Evolutionary conservation across 257 asterid genomes (phyloP).

Genomic region (Ballota nigra): DNA sequence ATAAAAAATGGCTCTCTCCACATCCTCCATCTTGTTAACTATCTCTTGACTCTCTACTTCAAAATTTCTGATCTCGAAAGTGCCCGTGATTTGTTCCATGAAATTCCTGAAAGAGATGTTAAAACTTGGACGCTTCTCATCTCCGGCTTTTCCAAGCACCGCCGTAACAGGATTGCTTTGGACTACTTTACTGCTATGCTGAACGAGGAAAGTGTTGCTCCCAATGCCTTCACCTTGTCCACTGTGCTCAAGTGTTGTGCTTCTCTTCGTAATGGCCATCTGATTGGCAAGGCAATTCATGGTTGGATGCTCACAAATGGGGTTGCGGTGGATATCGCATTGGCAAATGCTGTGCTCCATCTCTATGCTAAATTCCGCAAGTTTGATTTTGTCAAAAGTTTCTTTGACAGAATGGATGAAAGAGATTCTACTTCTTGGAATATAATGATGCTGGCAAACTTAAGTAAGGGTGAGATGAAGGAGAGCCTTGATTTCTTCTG

Average conservation of each 20-base stretch:
- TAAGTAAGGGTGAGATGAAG: conserved; percentile 44
- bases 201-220: conserved; percentile 42
- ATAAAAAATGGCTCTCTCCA: conserved; percentile 45
- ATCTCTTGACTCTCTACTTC: conserved; percentile 41
- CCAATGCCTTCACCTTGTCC: conserved; percentile 68
- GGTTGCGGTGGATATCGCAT: conserved; percentile 44
- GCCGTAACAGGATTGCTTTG: conserved; percentile 43
- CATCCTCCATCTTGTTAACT: conserved; percentile 30
- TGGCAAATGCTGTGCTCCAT: conserved; percentile 68
- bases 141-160: conserved; percentile 50
- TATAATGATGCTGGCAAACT: conserved; percentile 57
- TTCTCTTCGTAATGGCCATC: conserved; percentile 38
- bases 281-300: conserved; percentile 53
- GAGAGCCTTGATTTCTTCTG: conserved; percentile 44
- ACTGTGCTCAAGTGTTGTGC: conserved; percentile 60
- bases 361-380: conserved; percentile 53
- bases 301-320: conserved; percentile 54
- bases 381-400: conserved; percentile 37
- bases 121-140: conserved; percentile 70
- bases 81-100: conserved; percentile 69
- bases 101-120: conserved; percentile 64
- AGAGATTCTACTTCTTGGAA: conserved; percentile 70
- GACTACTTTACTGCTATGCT: conserved; percentile 50
- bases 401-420: conserved; percentile 47
- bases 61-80: conserved; percentile 12